phyloP scores from a whole-genome alignment of 2,329 filamentous ascomycete genomes.

The Acrocalymma vagum region DNA sequence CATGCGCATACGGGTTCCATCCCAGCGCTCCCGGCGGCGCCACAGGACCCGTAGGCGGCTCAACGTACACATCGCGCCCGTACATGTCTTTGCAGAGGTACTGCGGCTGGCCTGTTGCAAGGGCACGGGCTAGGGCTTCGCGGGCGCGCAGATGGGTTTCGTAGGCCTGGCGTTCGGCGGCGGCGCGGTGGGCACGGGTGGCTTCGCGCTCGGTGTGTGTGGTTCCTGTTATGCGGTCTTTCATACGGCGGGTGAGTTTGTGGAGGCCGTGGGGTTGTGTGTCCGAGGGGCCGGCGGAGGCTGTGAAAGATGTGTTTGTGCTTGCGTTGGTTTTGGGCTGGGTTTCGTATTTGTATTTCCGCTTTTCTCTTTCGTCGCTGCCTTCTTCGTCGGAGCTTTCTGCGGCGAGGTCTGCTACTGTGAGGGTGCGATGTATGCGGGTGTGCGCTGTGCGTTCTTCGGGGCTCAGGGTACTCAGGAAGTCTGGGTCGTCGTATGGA shows the following conservation, averaged over 20 bases:
- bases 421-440: conserved; percentile 45
- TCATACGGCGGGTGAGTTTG: conserved; percentile 64
- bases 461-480: conserved; percentile 57
- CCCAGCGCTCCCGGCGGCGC: conserved; percentile 45
- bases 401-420: conserved; percentile 57
- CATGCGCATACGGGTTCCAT: conserved; percentile 56
- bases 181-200: conserved; percentile 55
- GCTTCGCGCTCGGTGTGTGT: conserved; percentile 64
- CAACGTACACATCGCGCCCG: conserved; percentile 66
- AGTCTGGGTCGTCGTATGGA: conserved; percentile 67
- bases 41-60: conserved; percentile 56
- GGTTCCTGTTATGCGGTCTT: conserved; percentile 66
- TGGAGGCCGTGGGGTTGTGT: conserved; percentile 46
- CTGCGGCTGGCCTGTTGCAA: conserved; percentile 65
- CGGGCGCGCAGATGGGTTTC: conserved; percentile 60
- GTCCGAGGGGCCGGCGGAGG: conserved; percentile 16
- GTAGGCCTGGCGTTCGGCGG: conserved; percentile 62
- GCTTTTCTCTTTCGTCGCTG: conserved; percentile 14
- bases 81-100: conserved; percentile 62
- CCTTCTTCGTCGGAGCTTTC: conserved; percentile 44
- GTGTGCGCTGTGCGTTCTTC: conserved; percentile 60
- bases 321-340: conserved; percentile 10
- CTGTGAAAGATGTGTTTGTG: conserved; percentile 6
- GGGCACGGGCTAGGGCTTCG: conserved; percentile 59
- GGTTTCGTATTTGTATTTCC: too few species aligned